Base-by-base conservation (phyloP, 176 grass and related monocot genomes). In the Aegilops longissima region DNA sequence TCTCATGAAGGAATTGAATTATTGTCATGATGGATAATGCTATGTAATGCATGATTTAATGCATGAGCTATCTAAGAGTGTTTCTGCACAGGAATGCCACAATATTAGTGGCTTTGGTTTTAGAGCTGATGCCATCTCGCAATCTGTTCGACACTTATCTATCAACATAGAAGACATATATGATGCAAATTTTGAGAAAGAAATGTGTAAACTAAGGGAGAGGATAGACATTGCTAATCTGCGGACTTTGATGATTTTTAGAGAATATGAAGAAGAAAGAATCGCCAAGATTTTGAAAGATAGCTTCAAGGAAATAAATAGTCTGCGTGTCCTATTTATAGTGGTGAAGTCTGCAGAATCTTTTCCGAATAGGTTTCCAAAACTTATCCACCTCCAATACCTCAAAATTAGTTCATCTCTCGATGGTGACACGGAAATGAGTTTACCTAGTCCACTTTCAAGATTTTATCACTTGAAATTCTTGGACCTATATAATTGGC, bases 381-480 rank as follows among this genome's bases (percentile, higher is more conserved):
- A 64, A 27, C 23, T 64, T 12, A 64, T 64, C 3, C 61, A 64
- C 61, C 61, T 64, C 61, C 61, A 64, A 1, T 13, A 64, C 61
- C n/a, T 62, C 61, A 62, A 62, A 62, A 24, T 62, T 62, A 62
- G n/a, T 62, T 62, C 59, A 12, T 11, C n/a, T 62, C 4, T 1
- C 8, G 1, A 16, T 2, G 9, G 2, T 0, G 1, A 3, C 0
- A n/a, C n/a, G n/a, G n/a, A 24, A 62, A 9, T 62, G 9, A 62
- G 61, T 0, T 62, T 62, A 23, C 58, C 58, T 61, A 61, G 44
- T 13, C 12, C 44, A 45, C 44, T 45, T 12, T 45, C 44, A 45
- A 45, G 44, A 45, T 45, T 45, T 45, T 45, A 45, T 12, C 44
- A 12, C 44, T 45, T 47, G 3, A 47, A 47, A 47, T 13, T 47